Percentiles rank a stretch among this genome's conserved stretches.
Conservation (phyloP, 768 basidiomycete genomes). For the Pisolithus sp. region DNA sequence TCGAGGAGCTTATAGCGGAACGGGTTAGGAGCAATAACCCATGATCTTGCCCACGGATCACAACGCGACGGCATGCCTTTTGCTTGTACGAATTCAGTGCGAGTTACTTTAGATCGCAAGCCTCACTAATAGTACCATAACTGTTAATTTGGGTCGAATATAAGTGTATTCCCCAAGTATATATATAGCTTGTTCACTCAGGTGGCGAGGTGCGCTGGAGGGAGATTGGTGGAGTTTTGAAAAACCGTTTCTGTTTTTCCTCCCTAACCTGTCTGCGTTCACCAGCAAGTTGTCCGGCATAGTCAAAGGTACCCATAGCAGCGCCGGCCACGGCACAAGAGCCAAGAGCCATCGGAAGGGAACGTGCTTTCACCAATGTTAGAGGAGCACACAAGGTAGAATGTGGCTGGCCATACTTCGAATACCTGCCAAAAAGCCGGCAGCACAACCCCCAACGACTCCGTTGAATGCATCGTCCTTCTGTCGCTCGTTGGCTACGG, state of each 20-base stretch:
- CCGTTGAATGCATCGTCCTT: conserved; percentile 78
- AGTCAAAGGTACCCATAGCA: conserved; percentile 75
- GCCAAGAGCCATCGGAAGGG: conserved; percentile 74
- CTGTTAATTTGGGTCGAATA: not conserved
- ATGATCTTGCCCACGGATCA: too few relatives aligned
- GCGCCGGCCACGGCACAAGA: conserved; percentile 76
- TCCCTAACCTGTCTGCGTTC: conserved; percentile 44
- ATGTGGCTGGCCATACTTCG: conserved; percentile 46
- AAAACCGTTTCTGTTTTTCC: conserved; percentile 73
- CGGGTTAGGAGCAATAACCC: conserved; percentile 7
- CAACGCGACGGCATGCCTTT: not conserved
- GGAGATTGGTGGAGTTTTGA: conserved; percentile 58
- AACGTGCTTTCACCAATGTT: conserved; percentile 52
- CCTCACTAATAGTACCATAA: not conserved
- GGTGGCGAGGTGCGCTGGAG: conserved; percentile 20
- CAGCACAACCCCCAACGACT: conserved; percentile 84
- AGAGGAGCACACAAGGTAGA: conserved; percentile 1
- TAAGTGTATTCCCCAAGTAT: not conserved
- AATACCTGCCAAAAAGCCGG: conserved; percentile 85
- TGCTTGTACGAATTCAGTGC: not conserved
- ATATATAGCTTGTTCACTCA: conserved; percentile 12
- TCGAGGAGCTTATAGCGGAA: conserved; percentile 26
- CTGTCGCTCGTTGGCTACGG: conserved; percentile 74
- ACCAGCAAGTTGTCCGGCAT: conserved; percentile 59
- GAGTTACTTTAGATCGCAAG: not conserved